Evolutionary conservation across 73 alveolate species (phyloP), one percentile per base, ranked within the genome.

Genomic region (Paraurostyla sp.): DNA sequence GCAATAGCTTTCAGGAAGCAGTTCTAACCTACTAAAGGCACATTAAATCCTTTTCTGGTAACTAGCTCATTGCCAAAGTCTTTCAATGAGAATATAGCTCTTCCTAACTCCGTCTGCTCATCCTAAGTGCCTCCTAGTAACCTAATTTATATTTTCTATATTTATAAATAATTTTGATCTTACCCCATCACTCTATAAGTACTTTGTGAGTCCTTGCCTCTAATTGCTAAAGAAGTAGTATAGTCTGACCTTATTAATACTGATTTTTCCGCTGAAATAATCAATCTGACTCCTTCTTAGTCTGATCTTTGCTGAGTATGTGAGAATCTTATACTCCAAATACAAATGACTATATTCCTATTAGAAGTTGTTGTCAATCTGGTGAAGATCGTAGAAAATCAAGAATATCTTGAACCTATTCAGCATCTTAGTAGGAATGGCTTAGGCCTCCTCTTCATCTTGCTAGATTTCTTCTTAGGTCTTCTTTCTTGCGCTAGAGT

Each of bases 181-280:
- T 73, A 73, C 86, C 30, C 86, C 86, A 46, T 73, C 86, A 35
- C 27, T 54, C 42, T 81, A 33, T 13, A 81, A 48, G 36, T 52
- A 58, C 27, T 43, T 51, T 78, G 4, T 3, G 36, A 65, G 60
- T 1, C 86, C 86, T 36, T 41, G 27, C 27, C 86, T 73, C 33
- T 13, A 25, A 30, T 93, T 68, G 30, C 93, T 89, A 71, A 93
- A 93, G 80, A 93, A 90, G 68, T 93, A 88, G 49, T 68, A 93
- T 15, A 93, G 71, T 85, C 97, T 82, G 42, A 94, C 88, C 63
- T 93, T 92, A 78, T 91, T 94, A 18, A 94, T 48, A 11, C 43
- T 69, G 35, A 89, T 33, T 3, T 73, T 45, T 23, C 69, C 83
- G 36, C 48, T 80, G 71, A 76, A 80, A 51, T 80, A 33, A 73